Evolutionary conservation across 2,329 filamentous ascomycete genomes (phyloP).

Genomic region (Tolypocladium amazonense): DNA sequence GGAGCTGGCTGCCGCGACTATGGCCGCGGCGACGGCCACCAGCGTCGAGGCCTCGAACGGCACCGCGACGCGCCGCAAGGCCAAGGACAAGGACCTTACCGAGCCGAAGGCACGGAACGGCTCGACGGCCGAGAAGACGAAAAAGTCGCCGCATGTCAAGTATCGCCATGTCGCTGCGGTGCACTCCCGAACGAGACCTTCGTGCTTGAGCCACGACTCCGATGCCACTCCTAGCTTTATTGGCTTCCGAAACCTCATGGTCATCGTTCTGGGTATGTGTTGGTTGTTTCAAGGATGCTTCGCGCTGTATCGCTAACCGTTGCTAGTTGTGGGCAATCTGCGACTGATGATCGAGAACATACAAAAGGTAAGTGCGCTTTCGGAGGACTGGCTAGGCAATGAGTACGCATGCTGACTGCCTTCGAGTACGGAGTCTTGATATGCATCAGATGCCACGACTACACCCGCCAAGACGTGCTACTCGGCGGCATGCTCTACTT

Average conservation of each 20-base stretch:
- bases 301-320: conserved; percentile 8
- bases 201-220: conserved; percentile 79
- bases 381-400: neutral
- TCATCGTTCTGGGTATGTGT: conserved; percentile 69
- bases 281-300: neutral
- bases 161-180: conserved; percentile 90
- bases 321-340: conserved; percentile 77
- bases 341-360: conserved; percentile 95
- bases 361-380: conserved; percentile 55
- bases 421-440: conserved; percentile 88
- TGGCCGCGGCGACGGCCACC: conserved; percentile 31
- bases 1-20: conserved; percentile 7
- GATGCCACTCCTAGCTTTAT: conserved; percentile 69
- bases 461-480: conserved; percentile 64
- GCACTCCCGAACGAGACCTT: conserved; percentile 61
- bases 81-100: conserved; percentile 11
- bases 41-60: conserved; percentile 20
- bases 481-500: conserved; percentile 72
- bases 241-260: conserved; percentile 93
- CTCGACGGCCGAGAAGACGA: conserved; percentile 11
- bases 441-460: conserved; percentile 82
- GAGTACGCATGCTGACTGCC: neutral
- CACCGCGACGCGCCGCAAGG: conserved; percentile 14
- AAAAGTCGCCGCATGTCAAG: conserved; percentile 36
- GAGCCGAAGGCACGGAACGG: conserved; percentile 13